Evolutionary conservation across 805 yeast species (phyloP).

Genomic region (Candida sanyiensis): DNA sequence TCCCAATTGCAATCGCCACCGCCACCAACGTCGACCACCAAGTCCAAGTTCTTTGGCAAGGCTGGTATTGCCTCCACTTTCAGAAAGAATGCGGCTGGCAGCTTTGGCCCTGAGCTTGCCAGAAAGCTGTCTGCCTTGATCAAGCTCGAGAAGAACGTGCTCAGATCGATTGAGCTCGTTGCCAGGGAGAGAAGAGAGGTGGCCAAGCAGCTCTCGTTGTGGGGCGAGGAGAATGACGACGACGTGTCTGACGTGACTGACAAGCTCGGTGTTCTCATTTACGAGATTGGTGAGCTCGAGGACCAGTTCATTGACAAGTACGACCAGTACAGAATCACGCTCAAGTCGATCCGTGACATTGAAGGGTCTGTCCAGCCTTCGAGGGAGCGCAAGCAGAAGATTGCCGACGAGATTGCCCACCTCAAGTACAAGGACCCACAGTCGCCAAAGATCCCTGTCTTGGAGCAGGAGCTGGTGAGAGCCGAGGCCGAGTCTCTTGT

Average conservation of each 20-base stretch:
- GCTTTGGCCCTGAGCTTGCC: slow-evolving; percentile 74
- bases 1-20: slow-evolving; percentile 91
- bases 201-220: slow-evolving; percentile 73
- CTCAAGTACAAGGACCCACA: slow-evolving; percentile 82
- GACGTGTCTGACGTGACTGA: slow-evolving; percentile 84
- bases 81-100: slow-evolving; percentile 70
- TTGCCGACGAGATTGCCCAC: slow-evolving; percentile 79
- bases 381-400: slow-evolving; percentile 78
- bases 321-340: slow-evolving; percentile 79
- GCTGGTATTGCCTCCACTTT: slow-evolving; percentile 53
- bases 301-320: slow-evolving; percentile 82
- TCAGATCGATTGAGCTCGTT: slow-evolving; percentile 71
- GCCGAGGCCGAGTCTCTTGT: slow-evolving; percentile 90
- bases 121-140: slow-evolving; percentile 68
- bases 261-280: slow-evolving; percentile 76
- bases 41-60: slow-evolving; percentile 82
- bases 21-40: slow-evolving; percentile 91
- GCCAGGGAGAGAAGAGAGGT: slow-evolving; percentile 76
- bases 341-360: slow-evolving; percentile 76
- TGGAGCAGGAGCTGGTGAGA: slow-evolving; percentile 86
- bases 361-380: slow-evolving; percentile 87
- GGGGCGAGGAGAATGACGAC: slow-evolving; percentile 88
- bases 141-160: slow-evolving; percentile 76
- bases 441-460: slow-evolving; percentile 68
- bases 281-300: slow-evolving; percentile 81